phyloP scores from a whole-genome alignment of 371 early-diverging fungal genomes.

The Mortierella sp. region DNA sequence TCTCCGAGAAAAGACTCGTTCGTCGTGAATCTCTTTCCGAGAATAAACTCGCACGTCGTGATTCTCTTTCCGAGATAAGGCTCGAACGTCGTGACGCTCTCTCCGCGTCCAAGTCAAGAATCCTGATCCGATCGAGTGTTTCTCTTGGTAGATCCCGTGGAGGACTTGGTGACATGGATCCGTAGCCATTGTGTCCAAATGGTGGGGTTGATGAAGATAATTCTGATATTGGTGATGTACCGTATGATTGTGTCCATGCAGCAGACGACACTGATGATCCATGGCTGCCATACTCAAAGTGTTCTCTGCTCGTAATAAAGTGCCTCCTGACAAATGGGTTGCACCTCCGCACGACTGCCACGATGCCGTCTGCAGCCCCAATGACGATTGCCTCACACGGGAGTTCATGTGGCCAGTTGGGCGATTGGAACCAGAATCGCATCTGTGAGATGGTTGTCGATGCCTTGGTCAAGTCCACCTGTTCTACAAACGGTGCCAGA shows the following conservation, averaged over 20 bases:
- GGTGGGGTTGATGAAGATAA: neutral
- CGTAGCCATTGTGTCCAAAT: neutral
- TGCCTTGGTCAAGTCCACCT: conserved; percentile 28
- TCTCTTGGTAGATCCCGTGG: neutral
- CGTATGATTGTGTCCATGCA: neutral
- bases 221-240: neutral
- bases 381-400: conserved; percentile 33
- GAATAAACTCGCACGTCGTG: neutral
- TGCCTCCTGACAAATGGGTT: conserved; percentile 22
- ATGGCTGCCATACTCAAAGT: neutral
- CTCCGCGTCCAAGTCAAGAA: conserved; percentile 1
- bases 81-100: neutral
- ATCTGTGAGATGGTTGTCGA: conserved; percentile 23
- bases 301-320: neutral
- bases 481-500: conserved; percentile 20
- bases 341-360: conserved; percentile 17
- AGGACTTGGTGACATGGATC: neutral
- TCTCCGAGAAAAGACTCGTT: too few relatives aligned
- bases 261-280: neutral
- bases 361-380: conserved; percentile 27
- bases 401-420: conserved; percentile 15
- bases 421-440: conserved; percentile 41
- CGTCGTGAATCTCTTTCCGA: too few relatives aligned
- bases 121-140: neutral
- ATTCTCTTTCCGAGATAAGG: too few relatives aligned